Evolutionary conservation across 805 yeast genomes (phyloP).

Genomic region (Myxozyma geophila): DNA sequence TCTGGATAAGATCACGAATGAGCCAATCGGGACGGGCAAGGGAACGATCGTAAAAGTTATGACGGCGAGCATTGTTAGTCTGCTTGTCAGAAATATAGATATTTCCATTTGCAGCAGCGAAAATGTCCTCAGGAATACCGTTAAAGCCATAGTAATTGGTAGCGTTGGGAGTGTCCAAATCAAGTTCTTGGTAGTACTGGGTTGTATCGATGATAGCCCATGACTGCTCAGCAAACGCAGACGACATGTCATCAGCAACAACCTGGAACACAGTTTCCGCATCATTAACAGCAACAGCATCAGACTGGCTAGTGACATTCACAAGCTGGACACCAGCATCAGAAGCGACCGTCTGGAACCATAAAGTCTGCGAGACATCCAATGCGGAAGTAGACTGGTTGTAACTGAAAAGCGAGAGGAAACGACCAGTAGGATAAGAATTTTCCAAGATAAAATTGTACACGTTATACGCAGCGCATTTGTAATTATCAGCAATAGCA

Average conservation of each 20-base stretch:
- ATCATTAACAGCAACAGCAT: neutral
- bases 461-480: conserved; percentile 19
- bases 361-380: conserved; percentile 8
- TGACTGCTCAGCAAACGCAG: conserved; percentile 18
- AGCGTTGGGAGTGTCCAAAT: neutral
- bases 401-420: conserved; percentile 8
- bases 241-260: neutral
- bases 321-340: conserved; percentile 27
- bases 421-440: conserved; percentile 18
- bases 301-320: conserved; percentile 7
- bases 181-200: conserved; percentile 15
- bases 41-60: conserved; percentile 12
- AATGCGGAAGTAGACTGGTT: conserved; percentile 1
- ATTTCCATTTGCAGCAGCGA: conserved; percentile 10
- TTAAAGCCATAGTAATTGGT: conserved; percentile 6
- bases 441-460: conserved; percentile 11
- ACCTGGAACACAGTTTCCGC: conserved; percentile 1
- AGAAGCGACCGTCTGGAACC: conserved; percentile 13
- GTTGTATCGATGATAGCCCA: conserved; percentile 19
- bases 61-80: conserved; percentile 9
- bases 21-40: conserved; percentile 13
- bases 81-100: conserved; percentile 10
- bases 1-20: conserved; percentile 4
- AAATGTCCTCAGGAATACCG: conserved; percentile 8
- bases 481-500: conserved; percentile 20